Conservation (phyloP, 108 stramenopile species). For the Hondaea fermentalgiana region DNA sequence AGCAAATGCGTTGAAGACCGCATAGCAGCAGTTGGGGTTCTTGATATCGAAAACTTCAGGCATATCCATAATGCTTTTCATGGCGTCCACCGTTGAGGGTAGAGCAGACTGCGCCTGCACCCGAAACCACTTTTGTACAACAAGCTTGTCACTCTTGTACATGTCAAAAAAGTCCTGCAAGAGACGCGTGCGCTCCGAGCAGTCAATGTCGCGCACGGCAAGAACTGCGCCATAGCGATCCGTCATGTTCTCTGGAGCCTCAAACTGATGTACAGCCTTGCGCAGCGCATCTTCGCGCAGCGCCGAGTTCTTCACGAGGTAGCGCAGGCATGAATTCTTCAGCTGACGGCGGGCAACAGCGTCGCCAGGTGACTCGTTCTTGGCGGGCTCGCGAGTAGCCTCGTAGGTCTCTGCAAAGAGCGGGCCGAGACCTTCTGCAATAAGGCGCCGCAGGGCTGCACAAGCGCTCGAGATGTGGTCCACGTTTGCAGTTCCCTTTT, state of each 20-base stretch:
- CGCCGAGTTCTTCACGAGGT: conserved; percentile 54
- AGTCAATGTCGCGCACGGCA: conserved; percentile 56
- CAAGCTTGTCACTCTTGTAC: conserved; percentile 58
- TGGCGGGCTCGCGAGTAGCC: conserved; percentile 51
- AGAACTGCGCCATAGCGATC: conserved; percentile 82
- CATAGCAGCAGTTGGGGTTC: conserved; percentile 83
- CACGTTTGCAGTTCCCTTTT: neutral
- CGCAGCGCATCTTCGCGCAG: conserved; percentile 53
- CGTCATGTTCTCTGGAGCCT: conserved; percentile 72
- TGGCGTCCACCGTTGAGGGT: neutral
- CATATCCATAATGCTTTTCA: conserved; percentile 25
- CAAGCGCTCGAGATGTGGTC: neutral
- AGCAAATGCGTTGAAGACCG: conserved; percentile 67
- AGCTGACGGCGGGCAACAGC: conserved; percentile 49
- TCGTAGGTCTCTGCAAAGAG: conserved; percentile 46
- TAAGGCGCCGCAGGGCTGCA: neutral
- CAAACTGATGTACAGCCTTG: conserved; percentile 50
- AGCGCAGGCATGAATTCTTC: conserved; percentile 66
- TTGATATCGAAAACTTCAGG: conserved; percentile 79
- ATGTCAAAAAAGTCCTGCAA: conserved; percentile 66
- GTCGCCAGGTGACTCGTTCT: neutral
- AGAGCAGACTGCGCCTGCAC: neutral
- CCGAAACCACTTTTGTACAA: conserved; percentile 63
- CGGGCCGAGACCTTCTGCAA: neutral
- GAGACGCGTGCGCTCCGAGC: conserved; percentile 55